Evolutionary conservation across 306 rosid genomes (phyloP), one percentile per base, ranked within the genome.

Genomic region (Abrus precatorius): DNA sequence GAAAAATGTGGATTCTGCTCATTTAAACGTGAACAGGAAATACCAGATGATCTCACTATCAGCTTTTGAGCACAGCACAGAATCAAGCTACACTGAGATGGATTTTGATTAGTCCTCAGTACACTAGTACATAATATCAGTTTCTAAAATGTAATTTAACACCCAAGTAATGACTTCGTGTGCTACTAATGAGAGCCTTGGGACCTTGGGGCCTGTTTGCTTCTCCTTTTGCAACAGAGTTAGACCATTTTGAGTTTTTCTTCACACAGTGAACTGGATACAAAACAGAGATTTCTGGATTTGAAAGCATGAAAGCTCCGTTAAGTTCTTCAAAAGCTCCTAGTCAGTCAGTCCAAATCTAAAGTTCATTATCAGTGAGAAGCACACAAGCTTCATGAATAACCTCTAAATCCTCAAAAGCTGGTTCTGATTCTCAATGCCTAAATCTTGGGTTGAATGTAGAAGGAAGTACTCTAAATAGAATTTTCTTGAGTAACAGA

Each of bases 121-220:
- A 41, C 57, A 56, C 44, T 57, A 50, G 9, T 2, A 69, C 32
- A 63, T 11, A 38, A 59, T 43, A 76, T 61, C 72, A 63, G 60
- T 63, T 33, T 27, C 55, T 10, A 52, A 77, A 65, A 47, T 9
- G 4, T 1, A 14, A 50, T 66, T 50, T 9, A 41, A 12, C 76
- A 45, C 34, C 27, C 43, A 40, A 28, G 7, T 54, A 70, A 47
- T 20, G 69, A 3, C 13, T 33, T 20, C 20, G 20, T 43, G 36
- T 77, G 9, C 36, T 3, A 79, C 59, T 12, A 78, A 78, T 14
- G 62, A 45, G 60, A 30, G 47, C 36, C 71, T 61, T n/a, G 60
- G 5, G 79, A 50, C 20, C 20, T 20, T 20, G 0, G 20, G 20
- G 20, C 20, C 20, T 20, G 20, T 20, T 20, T 20, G 20, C 20